Base-by-base conservation (phyloP, 2,329 filamentous ascomycete species). In the Chalaropsis ovoidea region DNA sequence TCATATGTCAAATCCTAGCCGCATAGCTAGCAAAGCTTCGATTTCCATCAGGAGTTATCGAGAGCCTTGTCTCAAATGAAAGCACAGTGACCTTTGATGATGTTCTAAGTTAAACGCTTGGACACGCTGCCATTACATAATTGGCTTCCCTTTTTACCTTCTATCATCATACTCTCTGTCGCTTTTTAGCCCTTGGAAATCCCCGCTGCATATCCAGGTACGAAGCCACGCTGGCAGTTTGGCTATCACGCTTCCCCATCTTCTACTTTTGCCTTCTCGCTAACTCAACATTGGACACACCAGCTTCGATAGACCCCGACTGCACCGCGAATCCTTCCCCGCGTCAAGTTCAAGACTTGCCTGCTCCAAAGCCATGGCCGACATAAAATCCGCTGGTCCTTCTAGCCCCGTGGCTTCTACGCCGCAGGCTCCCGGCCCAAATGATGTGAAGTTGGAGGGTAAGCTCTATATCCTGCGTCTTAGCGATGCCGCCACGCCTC, bases 391-490 rank as follows among this genome's bases (percentile, higher is more conserved):
- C n/a, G 47, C 39, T 31, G 65, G 47, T n/a, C 56, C 62, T 31
- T 67, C 66, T 17, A 67, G 63, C 66, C 63, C 63, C 31, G 45
- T 62, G 24, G 61, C 42, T 24, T 45, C 61, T 31, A 56, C 52
- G 13, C 61, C 65, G 10, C 58, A 54, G 19, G 66, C 63, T 65
- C 66, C 63, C 27, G 60, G 66, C 22, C 63, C 45, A 7, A 65
- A 67, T 31, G 66, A 67, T 35, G 27, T 67, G 11, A 67, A 67
- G 63, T 58, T 67, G 7, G 66, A 67, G 61, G 63, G 66, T 67
- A 62, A 45, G 62, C 62, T 41, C 11, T 31, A 24, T 35, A 47
- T 19, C 1, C 13, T 19, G 8, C 2, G 11, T 8, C 22, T 24
- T 13, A 47, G 7, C 6, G 17, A 47, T 24, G 3, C 19, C 17